Conservation (phyloP, 768 basidiomycete genomes). For the Grammothele lineata region DNA sequence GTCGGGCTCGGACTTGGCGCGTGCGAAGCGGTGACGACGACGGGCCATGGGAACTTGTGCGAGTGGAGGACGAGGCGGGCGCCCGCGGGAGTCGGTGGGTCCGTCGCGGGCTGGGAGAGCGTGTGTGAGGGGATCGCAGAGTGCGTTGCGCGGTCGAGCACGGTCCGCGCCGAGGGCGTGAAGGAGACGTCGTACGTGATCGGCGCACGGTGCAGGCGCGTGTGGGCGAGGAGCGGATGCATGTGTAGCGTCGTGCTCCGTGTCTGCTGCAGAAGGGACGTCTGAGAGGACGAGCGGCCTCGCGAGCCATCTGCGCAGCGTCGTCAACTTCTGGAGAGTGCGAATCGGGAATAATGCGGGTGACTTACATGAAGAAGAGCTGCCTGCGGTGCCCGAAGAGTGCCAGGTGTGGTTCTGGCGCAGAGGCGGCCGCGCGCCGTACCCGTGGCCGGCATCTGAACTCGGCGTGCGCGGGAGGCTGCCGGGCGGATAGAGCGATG, state of each 20-base stretch:
- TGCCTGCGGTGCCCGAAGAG: slow-evolving; percentile 34
- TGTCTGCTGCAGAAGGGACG: slow-evolving; percentile 24
- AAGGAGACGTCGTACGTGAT: slow-evolving; percentile 57
- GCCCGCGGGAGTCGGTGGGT: slow-evolving; percentile 46
- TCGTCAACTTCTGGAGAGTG: not conserved
- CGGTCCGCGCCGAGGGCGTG: slow-evolving; percentile 52
- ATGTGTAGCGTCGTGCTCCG: slow-evolving; percentile 42
- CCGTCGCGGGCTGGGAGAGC: slow-evolving; percentile 60
- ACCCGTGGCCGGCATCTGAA: slow-evolving; percentile 33
- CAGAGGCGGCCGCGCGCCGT: slow-evolving; percentile 41
- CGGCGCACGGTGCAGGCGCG: slow-evolving; percentile 52
- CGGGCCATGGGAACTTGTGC: slow-evolving; percentile 59
- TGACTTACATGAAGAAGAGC: slow-evolving; percentile 38
- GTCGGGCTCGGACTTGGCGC: not conserved
- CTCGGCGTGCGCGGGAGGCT: slow-evolving; percentile 24
- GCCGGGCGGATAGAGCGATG: slow-evolving; percentile 39
- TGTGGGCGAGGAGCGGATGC: slow-evolving; percentile 60
- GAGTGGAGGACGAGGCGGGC: slow-evolving; percentile 48
- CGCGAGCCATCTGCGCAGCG: slow-evolving; percentile 21
- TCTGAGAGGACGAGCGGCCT: slow-evolving; percentile 19
- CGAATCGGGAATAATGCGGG: slow-evolving; percentile 3
- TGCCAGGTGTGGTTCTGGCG: slow-evolving; percentile 47
- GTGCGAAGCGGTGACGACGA: slow-evolving; percentile 38
- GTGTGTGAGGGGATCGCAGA: slow-evolving; percentile 51
- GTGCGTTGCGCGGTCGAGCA: slow-evolving; percentile 52